Conservation (phyloP, 352 stramenopile species). For the Phytopythium sindhum region DNA sequence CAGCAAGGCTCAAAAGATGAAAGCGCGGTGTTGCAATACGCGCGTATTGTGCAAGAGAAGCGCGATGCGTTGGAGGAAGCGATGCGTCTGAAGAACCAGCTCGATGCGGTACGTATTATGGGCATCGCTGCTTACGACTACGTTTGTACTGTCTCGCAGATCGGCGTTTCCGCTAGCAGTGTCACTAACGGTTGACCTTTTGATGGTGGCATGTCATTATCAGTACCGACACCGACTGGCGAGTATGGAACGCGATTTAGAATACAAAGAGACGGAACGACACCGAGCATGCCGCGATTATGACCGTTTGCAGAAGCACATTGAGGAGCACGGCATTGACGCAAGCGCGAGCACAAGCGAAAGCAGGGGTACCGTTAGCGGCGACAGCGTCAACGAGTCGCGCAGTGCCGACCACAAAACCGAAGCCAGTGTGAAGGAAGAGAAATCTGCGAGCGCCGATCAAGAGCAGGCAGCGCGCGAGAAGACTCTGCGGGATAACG, state of each 20-base stretch:
- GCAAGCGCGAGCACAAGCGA: conserved; percentile 6
- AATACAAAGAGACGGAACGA: conserved; percentile 72
- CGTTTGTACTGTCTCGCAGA: neutral
- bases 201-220: conserved; percentile 4
- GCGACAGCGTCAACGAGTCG: neutral
- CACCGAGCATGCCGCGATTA: conserved; percentile 76
- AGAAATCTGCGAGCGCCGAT: conserved; percentile 12
- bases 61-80: conserved; percentile 36
- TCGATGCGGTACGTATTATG: conserved; percentile 42
- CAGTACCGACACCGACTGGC: conserved; percentile 56
- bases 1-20: conserved; percentile 16
- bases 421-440: conserved; percentile 11
- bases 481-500: conserved; percentile 33
- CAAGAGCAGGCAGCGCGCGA: conserved; percentile 31
- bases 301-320: conserved; percentile 56
- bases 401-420: conserved; percentile 6
- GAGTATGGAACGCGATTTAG: conserved; percentile 62
- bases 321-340: conserved; percentile 37
- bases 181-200: conserved; percentile 7
- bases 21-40: conserved; percentile 36
- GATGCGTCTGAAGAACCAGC: conserved; percentile 44
- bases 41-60: conserved; percentile 57
- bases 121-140: neutral
- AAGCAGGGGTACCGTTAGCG: neutral
- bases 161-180: neutral